Percentiles rank a stretch among this genome's conserved stretches.
These are phyloP conservation scores for Morella rubra DNA, from an alignment of 306 rosid genomes.

Conservation along the genomic window DNA sequence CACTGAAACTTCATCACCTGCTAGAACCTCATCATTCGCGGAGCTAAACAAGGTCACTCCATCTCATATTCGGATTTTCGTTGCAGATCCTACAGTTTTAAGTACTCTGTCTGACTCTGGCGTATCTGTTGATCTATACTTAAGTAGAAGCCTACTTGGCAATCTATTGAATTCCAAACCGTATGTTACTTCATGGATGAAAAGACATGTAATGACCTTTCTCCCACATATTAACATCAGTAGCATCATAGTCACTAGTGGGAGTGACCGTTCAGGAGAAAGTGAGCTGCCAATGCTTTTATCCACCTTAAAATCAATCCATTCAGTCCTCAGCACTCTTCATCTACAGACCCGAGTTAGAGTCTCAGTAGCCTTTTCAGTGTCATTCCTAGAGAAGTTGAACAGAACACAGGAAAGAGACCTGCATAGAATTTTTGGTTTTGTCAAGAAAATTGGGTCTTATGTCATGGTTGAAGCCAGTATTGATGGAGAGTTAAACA, in stretches of 20 bases:
- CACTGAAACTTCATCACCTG: constrained; percentile 32
- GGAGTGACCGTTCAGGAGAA: constrained; percentile 28
- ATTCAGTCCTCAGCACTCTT: constrained; percentile 39
- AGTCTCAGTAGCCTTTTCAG: constrained; percentile 59
- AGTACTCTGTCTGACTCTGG: constrained; percentile 37
- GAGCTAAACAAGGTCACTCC: constrained; percentile 39
- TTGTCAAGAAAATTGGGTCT: constrained; percentile 44
- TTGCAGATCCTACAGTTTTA: constrained; percentile 41
- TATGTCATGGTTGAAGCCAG: constrained; percentile 49
- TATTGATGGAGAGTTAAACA: constrained; percentile 38
- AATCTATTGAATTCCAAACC: constrained; percentile 36
- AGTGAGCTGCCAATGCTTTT: constrained; percentile 38
- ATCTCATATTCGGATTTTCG: constrained; percentile 43
- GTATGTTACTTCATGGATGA: constrained; percentile 37
- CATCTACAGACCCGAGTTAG: constrained; percentile 35
- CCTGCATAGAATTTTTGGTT: constrained; percentile 36
- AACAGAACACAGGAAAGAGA: constrained; percentile 27
- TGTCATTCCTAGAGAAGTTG: constrained; percentile 45
- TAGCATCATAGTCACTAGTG: constrained; percentile 44
- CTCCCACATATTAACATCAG: constrained; percentile 40
- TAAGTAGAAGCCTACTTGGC: constrained; percentile 41
- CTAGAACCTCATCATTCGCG: constrained; percentile 36
- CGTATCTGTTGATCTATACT: constrained; percentile 52
- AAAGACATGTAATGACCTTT: constrained; percentile 35
- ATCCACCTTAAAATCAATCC: constrained; percentile 41